These are phyloP conservation scores for Ophiostoma ips DNA, from an alignment of 2,329 filamentous ascomycete genomes.

Conservation along the genomic window DNA sequence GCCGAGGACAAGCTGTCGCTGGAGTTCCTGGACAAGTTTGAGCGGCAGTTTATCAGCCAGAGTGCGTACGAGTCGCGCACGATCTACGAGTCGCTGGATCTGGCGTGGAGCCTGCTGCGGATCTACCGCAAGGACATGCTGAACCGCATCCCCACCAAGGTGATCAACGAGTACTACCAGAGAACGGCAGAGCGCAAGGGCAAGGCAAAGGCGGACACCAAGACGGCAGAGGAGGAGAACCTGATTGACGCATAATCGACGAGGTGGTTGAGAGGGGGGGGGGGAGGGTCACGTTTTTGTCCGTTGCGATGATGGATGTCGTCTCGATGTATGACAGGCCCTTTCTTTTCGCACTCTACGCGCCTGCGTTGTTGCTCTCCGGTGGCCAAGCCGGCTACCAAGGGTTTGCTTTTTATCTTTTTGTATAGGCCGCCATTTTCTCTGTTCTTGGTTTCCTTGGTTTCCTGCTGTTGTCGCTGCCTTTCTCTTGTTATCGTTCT, in stretches of 20 bases:
- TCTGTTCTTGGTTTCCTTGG: not conserved
- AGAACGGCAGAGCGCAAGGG: conserved; percentile 48
- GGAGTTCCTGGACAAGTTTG: conserved; percentile 97
- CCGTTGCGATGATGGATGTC: no score
- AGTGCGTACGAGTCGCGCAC: conserved; percentile 81
- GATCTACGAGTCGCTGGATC: conserved; percentile 87
- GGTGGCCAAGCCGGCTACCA: not conserved
- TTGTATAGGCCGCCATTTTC: conserved; percentile 7
- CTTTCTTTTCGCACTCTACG: no score
- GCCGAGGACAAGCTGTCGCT: conserved; percentile 96
- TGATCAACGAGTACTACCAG: conserved; percentile 73
- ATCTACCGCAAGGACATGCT: conserved; percentile 98
- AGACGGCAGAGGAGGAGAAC: conserved; percentile 22
- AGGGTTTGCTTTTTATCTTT: not conserved
- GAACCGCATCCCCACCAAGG: conserved; percentile 80
- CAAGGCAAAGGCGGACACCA: conserved; percentile 40
- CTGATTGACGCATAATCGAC: conserved; percentile 22
- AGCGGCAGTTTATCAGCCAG: conserved; percentile 86
- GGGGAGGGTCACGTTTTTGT: not conserved
- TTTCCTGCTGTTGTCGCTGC: not conserved
- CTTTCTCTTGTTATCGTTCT: not conserved
- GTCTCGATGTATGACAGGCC: no score
- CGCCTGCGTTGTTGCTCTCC: no score
- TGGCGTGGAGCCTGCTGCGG: conserved; percentile 89
- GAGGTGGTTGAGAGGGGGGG: not conserved